Conservation (phyloP, 1,139 yeast species). For the Geotrichum australiense region DNA sequence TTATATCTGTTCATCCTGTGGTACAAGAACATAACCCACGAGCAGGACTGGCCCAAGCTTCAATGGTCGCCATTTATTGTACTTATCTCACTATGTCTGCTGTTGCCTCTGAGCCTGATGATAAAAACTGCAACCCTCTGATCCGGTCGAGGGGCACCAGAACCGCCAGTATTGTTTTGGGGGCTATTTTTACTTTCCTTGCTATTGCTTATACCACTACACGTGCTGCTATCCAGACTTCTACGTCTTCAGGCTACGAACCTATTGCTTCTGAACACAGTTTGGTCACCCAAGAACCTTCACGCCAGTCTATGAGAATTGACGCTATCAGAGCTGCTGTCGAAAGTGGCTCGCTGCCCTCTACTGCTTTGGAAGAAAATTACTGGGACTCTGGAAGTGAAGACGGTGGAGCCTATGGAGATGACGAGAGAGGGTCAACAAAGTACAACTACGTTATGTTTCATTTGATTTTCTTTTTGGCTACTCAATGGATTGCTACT, state of each 20-base stretch:
- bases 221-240: constrained; percentile 73
- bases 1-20: constrained; percentile 67
- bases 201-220: constrained; percentile 98
- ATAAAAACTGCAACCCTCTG: constrained; percentile 81
- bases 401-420: constrained; percentile 34
- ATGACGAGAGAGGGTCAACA: constrained; percentile 61
- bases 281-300: constrained; percentile 48
- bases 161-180: constrained; percentile 78
- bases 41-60: constrained; percentile 94
- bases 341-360: constrained; percentile 90
- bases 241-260: constrained; percentile 30
- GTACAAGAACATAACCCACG: constrained; percentile 91
- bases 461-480: constrained; percentile 86
- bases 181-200: constrained; percentile 87
- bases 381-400: constrained; percentile 39
- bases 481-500: constrained; percentile 96
- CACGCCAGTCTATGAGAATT: constrained; percentile 69
- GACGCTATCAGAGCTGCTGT: constrained; percentile 92
- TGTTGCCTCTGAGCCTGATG: constrained; percentile 95
- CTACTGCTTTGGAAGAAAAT: constrained; percentile 73
- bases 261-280: constrained; percentile 33
- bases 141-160: constrained; percentile 86
- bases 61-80: constrained; percentile 92
- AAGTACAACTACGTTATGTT: constrained; percentile 84
- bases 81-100: constrained; percentile 90